Evolutionary conservation across 108 stramenopile genomes (phyloP).

Genomic region (Nitzschia sp.): DNA sequence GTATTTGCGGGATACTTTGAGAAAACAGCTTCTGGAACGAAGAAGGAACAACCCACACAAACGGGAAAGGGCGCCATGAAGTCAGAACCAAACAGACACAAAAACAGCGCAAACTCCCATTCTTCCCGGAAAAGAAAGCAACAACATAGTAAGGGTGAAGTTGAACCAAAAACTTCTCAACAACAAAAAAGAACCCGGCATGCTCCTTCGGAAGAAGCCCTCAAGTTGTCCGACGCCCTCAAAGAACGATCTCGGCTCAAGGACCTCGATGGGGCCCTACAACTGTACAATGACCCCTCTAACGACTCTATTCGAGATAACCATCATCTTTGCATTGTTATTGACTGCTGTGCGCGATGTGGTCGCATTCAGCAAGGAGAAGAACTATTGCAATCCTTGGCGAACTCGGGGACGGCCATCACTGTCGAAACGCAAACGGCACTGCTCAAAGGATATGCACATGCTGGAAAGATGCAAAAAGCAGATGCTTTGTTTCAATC

Average conservation of each 20-base stretch:
- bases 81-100: not conserved
- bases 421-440: slow-evolving; percentile 76
- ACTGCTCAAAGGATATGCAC: slow-evolving; percentile 70
- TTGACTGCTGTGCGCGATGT: slow-evolving; percentile 80
- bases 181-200: slow-evolving; percentile 2
- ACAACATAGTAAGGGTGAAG: not conserved
- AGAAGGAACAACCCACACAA: not conserved
- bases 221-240: slow-evolving; percentile 59
- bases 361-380: slow-evolving; percentile 63
- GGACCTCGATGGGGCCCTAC: slow-evolving; percentile 59
- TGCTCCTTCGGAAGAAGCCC: slow-evolving; percentile 50
- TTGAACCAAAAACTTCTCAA: not conserved
- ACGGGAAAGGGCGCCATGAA: not conserved
- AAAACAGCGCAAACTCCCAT: not conserved
- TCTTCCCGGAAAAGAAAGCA: not conserved
- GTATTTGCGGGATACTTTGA: too few relatives aligned
- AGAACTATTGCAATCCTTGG: slow-evolving; percentile 24
- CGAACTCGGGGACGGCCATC: slow-evolving; percentile 11
- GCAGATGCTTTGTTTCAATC: slow-evolving; percentile 57
- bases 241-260: slow-evolving; percentile 68
- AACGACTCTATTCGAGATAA: slow-evolving; percentile 62
- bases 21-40: not conserved
- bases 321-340: slow-evolving; percentile 79
- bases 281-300: slow-evolving; percentile 45
- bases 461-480: slow-evolving; percentile 66